These are phyloP conservation scores for Kappamyces sp. DNA, from an alignment of 192 early-diverging fungal species.

Conservation along the genomic window DNA sequence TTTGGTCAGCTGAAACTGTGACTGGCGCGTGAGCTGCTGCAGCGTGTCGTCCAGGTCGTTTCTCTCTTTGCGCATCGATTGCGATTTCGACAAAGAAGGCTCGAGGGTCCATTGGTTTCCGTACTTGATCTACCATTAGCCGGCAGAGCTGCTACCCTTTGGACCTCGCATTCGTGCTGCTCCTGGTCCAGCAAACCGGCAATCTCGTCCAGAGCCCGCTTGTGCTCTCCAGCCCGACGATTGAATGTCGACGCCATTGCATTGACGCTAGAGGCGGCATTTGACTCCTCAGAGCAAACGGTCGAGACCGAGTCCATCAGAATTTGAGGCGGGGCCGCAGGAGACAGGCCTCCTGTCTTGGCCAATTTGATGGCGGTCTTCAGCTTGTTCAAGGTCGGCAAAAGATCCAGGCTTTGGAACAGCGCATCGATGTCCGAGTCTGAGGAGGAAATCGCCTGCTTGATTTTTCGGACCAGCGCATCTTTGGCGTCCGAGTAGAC, in stretches of 20 bases:
- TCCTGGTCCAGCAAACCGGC: constrained; percentile 75
- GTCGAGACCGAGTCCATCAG: too few species aligned
- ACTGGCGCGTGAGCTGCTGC: constrained; percentile 43
- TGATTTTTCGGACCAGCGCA: constrained; percentile 77
- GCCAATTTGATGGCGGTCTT: constrained; percentile 47
- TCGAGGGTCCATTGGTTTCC: constrained; percentile 79
- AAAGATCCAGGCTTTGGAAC: constrained; percentile 83
- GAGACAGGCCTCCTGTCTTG: not conserved
- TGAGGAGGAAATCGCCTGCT: constrained; percentile 70
- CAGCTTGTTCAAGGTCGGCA: constrained; percentile 68
- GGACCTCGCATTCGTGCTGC: constrained; percentile 73
- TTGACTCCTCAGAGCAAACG: too few species aligned
- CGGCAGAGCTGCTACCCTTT: constrained; percentile 48
- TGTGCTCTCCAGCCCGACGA: too few species aligned
- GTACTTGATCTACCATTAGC: constrained; percentile 53
- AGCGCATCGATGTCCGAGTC: constrained; percentile 79
- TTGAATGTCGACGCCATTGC: too few species aligned
- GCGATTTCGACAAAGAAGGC: constrained; percentile 67
- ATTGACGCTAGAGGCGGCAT: too few species aligned
- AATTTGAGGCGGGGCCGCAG: too few species aligned
- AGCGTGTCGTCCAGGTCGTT: constrained; percentile 16
- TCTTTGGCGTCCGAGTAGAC: constrained; percentile 97
- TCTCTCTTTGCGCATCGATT: constrained; percentile 71
- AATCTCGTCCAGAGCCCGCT: constrained; percentile 51
- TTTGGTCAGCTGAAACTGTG: constrained; percentile 20